Base-by-base conservation (phyloP, 2,329 filamentous ascomycete genomes). In the Claviceps sp. region DNA sequence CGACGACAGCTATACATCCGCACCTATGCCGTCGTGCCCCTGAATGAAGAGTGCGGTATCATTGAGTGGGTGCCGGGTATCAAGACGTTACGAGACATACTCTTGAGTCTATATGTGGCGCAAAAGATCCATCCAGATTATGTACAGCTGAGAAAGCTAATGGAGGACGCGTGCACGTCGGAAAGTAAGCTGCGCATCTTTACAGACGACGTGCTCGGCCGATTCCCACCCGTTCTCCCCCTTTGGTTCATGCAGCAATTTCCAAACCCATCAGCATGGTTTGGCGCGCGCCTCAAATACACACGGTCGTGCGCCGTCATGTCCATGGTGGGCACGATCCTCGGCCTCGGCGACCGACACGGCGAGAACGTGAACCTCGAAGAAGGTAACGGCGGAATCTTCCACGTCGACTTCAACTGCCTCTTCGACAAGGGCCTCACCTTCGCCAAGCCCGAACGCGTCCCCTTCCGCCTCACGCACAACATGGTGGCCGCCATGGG, bases 381-480 rank as follows among this genome's bases (percentile, higher is more conserved):
- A 67, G 89, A 97, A 70, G 85, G 87, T 52, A 94, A 89, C 57
- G 93, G 94, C 45, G 91, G 91, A 49, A 83, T 95, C 2, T 87
- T 98, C 68, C 93, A 99, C 68, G 94, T 99, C 46, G 93, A 98
- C 70, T 98, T 99, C 76, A 98, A 98, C 70, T 98, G 94, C 67
- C 81, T 98, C 4, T 99, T 99, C 66, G 94, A 98, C 72, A 98
- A 98, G 63, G 93, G 93, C 1, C 78, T 91, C 42, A 96, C 90
- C 0, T 97, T 98, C 64, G 85, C 89, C 56, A 95, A 94, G 67
- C 91, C 93, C 0, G 93, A 99, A 68, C 76, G 86, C 34, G 93
- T 98, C 1, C 94, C 93, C 2, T 99, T 98, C 75, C 86, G 94
- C 16, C 76, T 98, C 43, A 98, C 93, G 4, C 91, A 96, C 74